phyloP scores from a whole-genome alignment of 768 basidiomycete genomes.

The Suillus weaverae region DNA sequence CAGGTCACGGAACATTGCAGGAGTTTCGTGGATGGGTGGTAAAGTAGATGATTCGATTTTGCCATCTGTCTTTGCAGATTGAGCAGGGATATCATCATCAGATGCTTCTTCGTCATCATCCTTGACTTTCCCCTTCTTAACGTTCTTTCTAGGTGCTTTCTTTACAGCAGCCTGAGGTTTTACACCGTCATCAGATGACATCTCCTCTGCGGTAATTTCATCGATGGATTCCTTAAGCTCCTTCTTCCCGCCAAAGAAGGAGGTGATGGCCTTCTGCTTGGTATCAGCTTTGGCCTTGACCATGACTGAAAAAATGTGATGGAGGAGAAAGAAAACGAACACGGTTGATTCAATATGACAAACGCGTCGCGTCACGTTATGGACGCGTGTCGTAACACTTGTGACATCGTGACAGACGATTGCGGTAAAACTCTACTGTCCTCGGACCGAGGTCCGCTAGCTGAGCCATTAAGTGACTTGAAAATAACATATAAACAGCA shows the following conservation, averaged over 20 bases:
- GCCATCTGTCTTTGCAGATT: conserved; percentile 37
- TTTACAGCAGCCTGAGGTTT: conserved; percentile 28
- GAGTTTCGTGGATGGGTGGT: conserved; percentile 73
- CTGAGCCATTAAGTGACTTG: too few relatives aligned
- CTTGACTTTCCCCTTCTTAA: conserved; percentile 33
- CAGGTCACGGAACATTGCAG: conserved; percentile 76
- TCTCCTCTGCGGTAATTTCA: conserved; percentile 12
- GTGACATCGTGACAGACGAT: conserved; percentile 1
- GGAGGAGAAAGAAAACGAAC: background rate
- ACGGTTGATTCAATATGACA: background rate
- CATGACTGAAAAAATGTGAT: conserved; percentile 38
- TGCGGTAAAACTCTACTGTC: background rate
- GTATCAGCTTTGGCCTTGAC: conserved; percentile 43
- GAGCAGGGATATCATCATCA: conserved; percentile 33
- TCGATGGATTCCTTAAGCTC: conserved; percentile 13
- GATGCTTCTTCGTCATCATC: conserved; percentile 34
- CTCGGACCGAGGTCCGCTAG: background rate
- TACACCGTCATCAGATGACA: conserved; percentile 15
- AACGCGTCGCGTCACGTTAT: conserved; percentile 15
- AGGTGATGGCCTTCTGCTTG: conserved; percentile 53
- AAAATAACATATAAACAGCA: too few relatives aligned
- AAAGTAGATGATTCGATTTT: conserved; percentile 58
- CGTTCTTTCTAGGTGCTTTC: conserved; percentile 35
- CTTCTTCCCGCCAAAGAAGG: conserved; percentile 52
- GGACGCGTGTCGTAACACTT: conserved; percentile 10